Evolutionary conservation across 176 grass and related monocot species (phyloP).

Genomic region (Neostapfia colusana): DNA sequence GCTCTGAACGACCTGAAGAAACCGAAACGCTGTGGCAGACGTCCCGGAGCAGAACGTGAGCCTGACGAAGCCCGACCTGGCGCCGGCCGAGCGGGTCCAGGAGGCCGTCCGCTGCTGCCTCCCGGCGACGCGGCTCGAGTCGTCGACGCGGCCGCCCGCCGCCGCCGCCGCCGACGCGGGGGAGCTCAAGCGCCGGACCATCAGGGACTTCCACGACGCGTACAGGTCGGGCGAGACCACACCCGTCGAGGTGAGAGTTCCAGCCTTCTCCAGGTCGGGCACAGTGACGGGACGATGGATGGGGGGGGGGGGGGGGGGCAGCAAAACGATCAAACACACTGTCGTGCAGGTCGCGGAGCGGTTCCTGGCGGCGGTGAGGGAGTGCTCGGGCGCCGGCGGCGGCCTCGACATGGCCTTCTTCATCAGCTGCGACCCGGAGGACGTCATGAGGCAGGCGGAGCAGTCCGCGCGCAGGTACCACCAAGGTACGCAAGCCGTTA

Average conservation of each 20-base stretch:
- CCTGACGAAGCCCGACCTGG: slow-evolving; percentile 57
- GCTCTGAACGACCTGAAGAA: background rate
- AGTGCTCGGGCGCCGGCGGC: slow-evolving; percentile 34
- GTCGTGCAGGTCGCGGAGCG: slow-evolving; percentile 59
- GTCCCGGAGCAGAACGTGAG: slow-evolving; percentile 67
- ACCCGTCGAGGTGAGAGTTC: slow-evolving; percentile 64
- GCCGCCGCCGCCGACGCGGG: background rate
- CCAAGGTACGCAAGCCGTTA: no score
- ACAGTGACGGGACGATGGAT: no score
- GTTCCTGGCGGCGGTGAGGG: slow-evolving; percentile 67
- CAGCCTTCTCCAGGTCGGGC: no score
- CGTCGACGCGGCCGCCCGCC: no score
- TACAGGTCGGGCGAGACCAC: slow-evolving; percentile 76
- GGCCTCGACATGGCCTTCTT: slow-evolving; percentile 78
- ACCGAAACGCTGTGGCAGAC: slow-evolving; percentile 43
- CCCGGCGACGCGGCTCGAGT: slow-evolving; percentile 43
- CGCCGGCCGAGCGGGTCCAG: slow-evolving; percentile 57
- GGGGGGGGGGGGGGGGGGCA: no score
- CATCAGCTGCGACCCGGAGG: slow-evolving; percentile 62
- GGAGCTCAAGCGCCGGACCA: slow-evolving; percentile 55
- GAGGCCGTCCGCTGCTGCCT: slow-evolving; percentile 76
- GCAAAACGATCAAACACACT: background rate
- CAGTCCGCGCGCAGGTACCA: slow-evolving; percentile 72
- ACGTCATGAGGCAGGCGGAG: slow-evolving; percentile 68
- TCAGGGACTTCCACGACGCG: slow-evolving; percentile 65